phyloP scores from a whole-genome alignment of 78 protist genomes.

The Polysphondylium violaceum region DNA sequence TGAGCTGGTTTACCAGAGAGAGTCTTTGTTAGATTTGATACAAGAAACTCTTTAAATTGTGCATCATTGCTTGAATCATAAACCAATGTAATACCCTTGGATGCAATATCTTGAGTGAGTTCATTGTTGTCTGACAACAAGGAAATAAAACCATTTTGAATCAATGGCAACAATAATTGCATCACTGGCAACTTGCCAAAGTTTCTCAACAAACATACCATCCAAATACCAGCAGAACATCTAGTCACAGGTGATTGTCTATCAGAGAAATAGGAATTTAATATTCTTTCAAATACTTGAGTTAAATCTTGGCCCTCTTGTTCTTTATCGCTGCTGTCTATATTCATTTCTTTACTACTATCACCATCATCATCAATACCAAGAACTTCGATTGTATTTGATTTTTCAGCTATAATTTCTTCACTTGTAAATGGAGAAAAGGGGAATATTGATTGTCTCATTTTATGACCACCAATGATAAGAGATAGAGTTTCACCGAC shows the following conservation, averaged over 20 bases:
- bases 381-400: conserved; percentile 10
- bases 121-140: conserved; percentile 77
- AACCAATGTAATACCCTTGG: conserved; percentile 77
- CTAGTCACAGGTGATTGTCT: conserved; percentile 80
- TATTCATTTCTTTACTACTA: neutral
- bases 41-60: conserved; percentile 56
- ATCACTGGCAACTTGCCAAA: conserved; percentile 37
- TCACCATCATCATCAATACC: neutral
- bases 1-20: conserved; percentile 70
- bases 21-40: conserved; percentile 60
- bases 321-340: neutral
- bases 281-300: conserved; percentile 32
- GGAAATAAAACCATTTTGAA: conserved; percentile 81
- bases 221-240: conserved; percentile 82
- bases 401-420: conserved; percentile 7
- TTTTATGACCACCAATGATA: conserved; percentile 45
- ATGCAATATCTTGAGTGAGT: conserved; percentile 85
- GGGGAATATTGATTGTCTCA: conserved; percentile 25
- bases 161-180: conserved; percentile 27
- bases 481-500: conserved; percentile 57
- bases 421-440: conserved; percentile 69
- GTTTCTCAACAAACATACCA: conserved; percentile 63
- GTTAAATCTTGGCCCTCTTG: conserved; percentile 4
- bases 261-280: conserved; percentile 54
- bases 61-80: conserved; percentile 69